Percentiles rank a stretch among this genome's conserved stretches.
phyloP scores from a whole-genome alignment of 2,329 filamentous ascomycete genomes.

The Gyromitra esculenta region DNA sequence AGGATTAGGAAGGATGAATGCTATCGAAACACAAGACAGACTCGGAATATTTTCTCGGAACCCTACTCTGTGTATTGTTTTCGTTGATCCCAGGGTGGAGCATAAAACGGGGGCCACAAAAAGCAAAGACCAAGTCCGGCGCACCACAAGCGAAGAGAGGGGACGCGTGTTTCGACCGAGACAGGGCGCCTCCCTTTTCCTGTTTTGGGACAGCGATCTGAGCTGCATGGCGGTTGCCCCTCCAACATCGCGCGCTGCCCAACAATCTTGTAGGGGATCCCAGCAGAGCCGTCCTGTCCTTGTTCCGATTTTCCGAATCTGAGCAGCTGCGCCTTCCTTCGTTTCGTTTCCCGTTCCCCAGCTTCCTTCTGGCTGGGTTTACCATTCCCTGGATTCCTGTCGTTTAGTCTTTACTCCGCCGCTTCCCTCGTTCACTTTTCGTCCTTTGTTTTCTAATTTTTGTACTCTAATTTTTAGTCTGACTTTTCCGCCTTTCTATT shows the following conservation, averaged over 20 bases:
- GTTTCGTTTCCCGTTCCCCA: constrained; percentile 37
- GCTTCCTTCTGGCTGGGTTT: constrained; percentile 5
- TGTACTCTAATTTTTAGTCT: constrained; percentile 33
- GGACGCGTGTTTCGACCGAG: constrained; percentile 50
- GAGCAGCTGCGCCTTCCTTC: constrained; percentile 39
- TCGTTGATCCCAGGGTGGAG: not conserved
- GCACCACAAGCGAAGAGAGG: constrained; percentile 11
- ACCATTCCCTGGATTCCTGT: not conserved
- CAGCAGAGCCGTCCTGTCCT: constrained; percentile 13
- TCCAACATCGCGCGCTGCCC: constrained; percentile 23
- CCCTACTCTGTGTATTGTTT: not conserved
- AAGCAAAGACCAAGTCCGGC: constrained; percentile 28
- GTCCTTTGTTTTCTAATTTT: constrained; percentile 22
- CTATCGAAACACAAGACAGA: constrained; percentile 15
- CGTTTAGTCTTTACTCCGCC: not conserved
- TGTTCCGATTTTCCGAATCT: constrained; percentile 42
- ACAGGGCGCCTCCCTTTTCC: constrained; percentile 49
- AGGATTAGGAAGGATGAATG: constrained; percentile 13
- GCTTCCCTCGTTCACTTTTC: not conserved
- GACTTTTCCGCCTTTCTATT: not conserved
- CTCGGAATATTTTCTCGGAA: constrained; percentile 12
- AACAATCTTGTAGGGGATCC: constrained; percentile 18
- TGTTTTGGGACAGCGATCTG: constrained; percentile 45
- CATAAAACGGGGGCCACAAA: constrained; percentile 15
- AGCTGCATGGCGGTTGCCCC: constrained; percentile 25